Conservation (phyloP, 2,329 filamentous ascomycete species). For the Periglandula ipomoeae region DNA sequence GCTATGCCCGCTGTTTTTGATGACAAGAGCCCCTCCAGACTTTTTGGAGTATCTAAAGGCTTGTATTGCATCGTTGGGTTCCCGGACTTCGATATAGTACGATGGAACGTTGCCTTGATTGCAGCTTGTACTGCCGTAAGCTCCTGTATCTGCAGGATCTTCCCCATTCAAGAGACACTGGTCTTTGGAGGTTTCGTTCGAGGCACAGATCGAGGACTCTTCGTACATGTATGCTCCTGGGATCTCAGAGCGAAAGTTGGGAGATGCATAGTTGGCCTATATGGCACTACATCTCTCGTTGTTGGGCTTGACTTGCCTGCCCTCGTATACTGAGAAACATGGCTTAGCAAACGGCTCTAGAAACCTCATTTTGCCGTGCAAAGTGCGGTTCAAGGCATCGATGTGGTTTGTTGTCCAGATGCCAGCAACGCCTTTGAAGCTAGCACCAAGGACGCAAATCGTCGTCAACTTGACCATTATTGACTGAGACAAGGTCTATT, state of each 20-base stretch:
- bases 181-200: slow-evolving; percentile 8
- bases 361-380: slow-evolving; percentile 4
- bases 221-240: slow-evolving; percentile 14
- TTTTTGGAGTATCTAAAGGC: slow-evolving; percentile 6
- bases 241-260: slow-evolving; percentile 7
- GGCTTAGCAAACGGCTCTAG: slow-evolving; percentile 11
- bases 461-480: too few relatives aligned
- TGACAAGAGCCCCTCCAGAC: slow-evolving; percentile 1
- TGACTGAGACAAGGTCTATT: too few relatives aligned
- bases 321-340: slow-evolving; percentile 12
- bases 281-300: slow-evolving; percentile 8
- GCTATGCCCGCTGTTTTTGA: slow-evolving; percentile 10
- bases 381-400: slow-evolving; percentile 7
- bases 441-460: too few relatives aligned
- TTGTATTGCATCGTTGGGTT: slow-evolving; percentile 7
- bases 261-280: slow-evolving; percentile 8
- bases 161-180: slow-evolving; percentile 10
- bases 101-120: slow-evolving; percentile 11
- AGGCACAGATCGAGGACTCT: slow-evolving; percentile 10
- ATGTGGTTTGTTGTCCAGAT: background rate
- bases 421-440: too few relatives aligned
- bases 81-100: slow-evolving; percentile 7
- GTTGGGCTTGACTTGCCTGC: slow-evolving; percentile 3
- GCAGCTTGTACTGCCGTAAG: slow-evolving; percentile 6
- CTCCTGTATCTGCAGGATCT: slow-evolving; percentile 2